Evolutionary conservation across 176 grass and related monocot genomes (phyloP), one percentile per base, ranked within the genome.

Genomic region (Cenchrus americanus): DNA sequence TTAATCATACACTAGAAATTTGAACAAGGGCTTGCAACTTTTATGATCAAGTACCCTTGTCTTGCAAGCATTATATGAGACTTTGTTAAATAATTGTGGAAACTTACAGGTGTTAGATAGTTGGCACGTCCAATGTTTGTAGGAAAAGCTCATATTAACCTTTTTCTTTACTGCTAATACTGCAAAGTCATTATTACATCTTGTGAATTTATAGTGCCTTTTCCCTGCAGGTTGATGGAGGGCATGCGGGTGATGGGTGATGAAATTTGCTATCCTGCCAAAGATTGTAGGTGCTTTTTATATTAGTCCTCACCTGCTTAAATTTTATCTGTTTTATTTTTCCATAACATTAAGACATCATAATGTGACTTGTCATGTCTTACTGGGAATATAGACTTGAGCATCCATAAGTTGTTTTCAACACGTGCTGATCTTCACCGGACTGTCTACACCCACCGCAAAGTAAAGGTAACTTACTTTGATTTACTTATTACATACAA

Each of bases 251-350:
- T 98, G 58, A 93, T 98, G 83, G 91, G 84, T 62, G 82, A 95
- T 65, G 96, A 98, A 87, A 98, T 98, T 86, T 98, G 96, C 80
- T 98, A 98, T 63, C 96, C 96, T 27, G 90, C 96, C 51, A 98
- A 98, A 95, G 96, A 98, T 66, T 98, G 96, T 98, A 59, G 57
- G 84, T 94, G 48, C 1, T 27, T 60, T 92, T 60, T 85, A 67
- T 78, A 30, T 4, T 26, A 26, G 22, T 68, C 7, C 30, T 75
- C 32, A 80, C 21, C n/a, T 37, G 19, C 66, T 66, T 32, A 67
- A 71, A 4, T 58, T 80, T 44, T 0, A 87, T 54, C n/a, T 65
- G 58, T 66, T 55, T 23, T 10, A 1, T 34, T 73, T 48, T 61
- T 21, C 60, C 11, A 7, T 53, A 71, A 40, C 46, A 82, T 63